A percentile compares a stretch with the other conserved stretches of the same genome.
Conservation (phyloP, 2,329 filamentous ascomycete species). For the Phialemoniopsis sp. region DNA sequence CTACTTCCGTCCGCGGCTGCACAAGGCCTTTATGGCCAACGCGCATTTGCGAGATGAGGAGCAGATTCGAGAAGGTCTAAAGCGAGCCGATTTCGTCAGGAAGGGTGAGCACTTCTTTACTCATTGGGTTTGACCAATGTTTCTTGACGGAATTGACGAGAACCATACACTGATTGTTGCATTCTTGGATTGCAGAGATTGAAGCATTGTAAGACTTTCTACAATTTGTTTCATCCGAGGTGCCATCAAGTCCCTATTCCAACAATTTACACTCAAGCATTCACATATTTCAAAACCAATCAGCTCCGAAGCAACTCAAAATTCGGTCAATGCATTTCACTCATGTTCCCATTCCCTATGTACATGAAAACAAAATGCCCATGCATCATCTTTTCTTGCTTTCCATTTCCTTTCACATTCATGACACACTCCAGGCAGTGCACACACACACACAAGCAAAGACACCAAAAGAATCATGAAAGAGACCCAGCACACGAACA, state of each 20-base stretch:
- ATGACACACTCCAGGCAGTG: no score
- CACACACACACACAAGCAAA: no score
- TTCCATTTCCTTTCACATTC: no score
- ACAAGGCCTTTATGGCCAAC: constrained; percentile 81
- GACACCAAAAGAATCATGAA: no score
- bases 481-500: no score
- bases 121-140: constrained; percentile 6
- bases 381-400: no score
- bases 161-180: no score
- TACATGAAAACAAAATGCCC: not conserved
- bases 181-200: constrained; percentile 58
- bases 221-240: no score
- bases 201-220: constrained; percentile 91
- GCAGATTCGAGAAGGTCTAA: constrained; percentile 72
- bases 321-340: no score
- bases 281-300: constrained; percentile 1
- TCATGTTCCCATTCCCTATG: not conserved
- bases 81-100: constrained; percentile 80
- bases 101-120: constrained; percentile 56
- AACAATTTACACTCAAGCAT: not conserved
- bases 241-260: no score
- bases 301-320: no score
- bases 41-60: constrained; percentile 65
- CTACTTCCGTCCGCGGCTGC: constrained; percentile 78
- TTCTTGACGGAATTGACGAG: no score